Evolutionary conservation across 805 yeast genomes (phyloP).

Genomic region (Metschnikowia gelsemii): DNA sequence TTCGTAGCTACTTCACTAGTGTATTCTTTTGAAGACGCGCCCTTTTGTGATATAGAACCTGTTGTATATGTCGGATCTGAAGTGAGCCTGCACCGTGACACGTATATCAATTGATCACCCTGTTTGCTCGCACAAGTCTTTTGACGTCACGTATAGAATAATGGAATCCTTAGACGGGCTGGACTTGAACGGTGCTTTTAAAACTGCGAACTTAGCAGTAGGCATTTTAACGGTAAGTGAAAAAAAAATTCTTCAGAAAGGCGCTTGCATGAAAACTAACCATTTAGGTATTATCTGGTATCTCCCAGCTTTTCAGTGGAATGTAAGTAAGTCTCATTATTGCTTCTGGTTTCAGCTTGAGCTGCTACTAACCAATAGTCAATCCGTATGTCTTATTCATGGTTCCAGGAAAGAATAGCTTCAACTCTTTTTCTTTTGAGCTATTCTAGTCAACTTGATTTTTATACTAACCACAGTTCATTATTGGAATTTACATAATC

Average conservation of each 20-base stretch:
- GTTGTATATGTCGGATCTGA: no score
- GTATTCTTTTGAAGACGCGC: neutral
- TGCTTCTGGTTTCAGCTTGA: neutral
- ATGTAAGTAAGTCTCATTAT: conserved; percentile 33
- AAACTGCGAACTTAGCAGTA: conserved; percentile 52
- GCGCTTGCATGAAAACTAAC: neutral
- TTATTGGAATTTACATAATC: conserved; percentile 58
- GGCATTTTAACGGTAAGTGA: conserved; percentile 53
- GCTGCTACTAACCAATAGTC: conserved; percentile 29
- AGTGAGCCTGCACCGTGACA: conserved; percentile 2
- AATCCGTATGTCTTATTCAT: conserved; percentile 29
- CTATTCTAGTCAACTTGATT: neutral
- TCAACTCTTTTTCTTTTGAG: neutral
- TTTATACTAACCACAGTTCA: conserved; percentile 40
- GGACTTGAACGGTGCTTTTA: conserved; percentile 48
- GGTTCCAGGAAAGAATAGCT: neutral
- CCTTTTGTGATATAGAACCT: no score
- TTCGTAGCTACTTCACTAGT: no score
- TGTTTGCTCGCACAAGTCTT: neutral
- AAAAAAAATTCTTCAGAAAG: neutral
- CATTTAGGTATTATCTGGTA: conserved; percentile 42
- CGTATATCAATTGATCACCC: neutral
- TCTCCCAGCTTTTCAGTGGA: conserved; percentile 52
- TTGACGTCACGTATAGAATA: conserved; percentile 9
- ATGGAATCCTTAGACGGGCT: conserved; percentile 45